phyloP scores from a whole-genome alignment of 768 basidiomycete genomes.

The Peribolospora kevripleyi region DNA sequence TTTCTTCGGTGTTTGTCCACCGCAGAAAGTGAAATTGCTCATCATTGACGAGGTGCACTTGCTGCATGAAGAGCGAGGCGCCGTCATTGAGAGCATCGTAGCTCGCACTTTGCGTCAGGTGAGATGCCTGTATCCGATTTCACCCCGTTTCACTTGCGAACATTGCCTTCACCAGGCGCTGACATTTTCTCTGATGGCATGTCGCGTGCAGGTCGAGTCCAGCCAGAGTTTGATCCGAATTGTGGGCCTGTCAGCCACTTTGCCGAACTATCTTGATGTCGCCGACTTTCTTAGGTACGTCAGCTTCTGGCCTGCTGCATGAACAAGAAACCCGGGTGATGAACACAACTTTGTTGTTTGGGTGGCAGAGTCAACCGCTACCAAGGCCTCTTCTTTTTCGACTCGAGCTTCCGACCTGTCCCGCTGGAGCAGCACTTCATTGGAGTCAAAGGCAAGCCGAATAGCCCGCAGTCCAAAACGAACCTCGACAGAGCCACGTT shows the following conservation, averaged over 20 bases:
- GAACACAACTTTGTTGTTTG: background rate
- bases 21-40: conserved; percentile 64
- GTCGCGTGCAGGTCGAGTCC: conserved; percentile 51
- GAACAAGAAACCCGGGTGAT: background rate
- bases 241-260: conserved; percentile 74
- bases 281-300: conserved; percentile 70
- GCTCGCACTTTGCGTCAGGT: conserved; percentile 81
- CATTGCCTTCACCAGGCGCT: background rate
- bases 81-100: conserved; percentile 93
- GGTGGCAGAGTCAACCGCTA: conserved; percentile 54
- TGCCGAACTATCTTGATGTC: conserved; percentile 92
- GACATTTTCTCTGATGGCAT: background rate
- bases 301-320: background rate
- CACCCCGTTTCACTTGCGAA: background rate
- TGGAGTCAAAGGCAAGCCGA: conserved; percentile 69
- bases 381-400: conserved; percentile 84
- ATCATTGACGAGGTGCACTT: conserved; percentile 97
- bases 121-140: conserved; percentile 1
- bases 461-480: conserved; percentile 42
- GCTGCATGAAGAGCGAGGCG: conserved; percentile 89
- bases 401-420: conserved; percentile 85
- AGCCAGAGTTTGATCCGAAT: conserved; percentile 89
- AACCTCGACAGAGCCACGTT: conserved; percentile 75
- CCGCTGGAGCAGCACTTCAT: conserved; percentile 94
- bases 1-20: background rate